A percentile compares a stretch with the other conserved stretches of the same genome.
Conservation (phyloP, 768 basidiomycete genomes). For the Russula brevipes region DNA sequence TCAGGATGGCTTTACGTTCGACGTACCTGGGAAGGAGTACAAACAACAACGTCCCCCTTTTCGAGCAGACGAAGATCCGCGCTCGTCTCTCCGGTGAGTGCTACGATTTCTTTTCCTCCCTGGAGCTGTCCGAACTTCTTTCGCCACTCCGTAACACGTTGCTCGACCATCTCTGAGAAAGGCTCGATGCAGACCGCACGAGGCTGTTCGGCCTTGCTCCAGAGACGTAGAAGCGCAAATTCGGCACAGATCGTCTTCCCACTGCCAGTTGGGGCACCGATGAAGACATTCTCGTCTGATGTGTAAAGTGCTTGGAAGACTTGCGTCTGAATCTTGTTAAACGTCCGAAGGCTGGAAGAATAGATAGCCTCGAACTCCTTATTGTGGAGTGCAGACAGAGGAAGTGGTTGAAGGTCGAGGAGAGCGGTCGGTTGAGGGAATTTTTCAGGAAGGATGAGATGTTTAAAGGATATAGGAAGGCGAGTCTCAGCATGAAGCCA, state of each 20-base stretch:
- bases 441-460: conserved; percentile 94
- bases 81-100: conserved; percentile 89
- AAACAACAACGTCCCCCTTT: conserved; percentile 89
- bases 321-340: conserved; percentile 99
- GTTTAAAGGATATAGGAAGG: conserved; percentile 94
- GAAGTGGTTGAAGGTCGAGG: conserved; percentile 87
- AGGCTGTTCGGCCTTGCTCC: conserved; percentile 79
- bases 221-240: conserved; percentile 89
- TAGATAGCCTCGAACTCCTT: conserved; percentile 88
- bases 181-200: conserved; percentile 95
- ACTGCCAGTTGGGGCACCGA: conserved; percentile 94
- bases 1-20: not conserved
- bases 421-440: conserved; percentile 91
- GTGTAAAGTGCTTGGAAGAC: conserved; percentile 98
- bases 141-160: conserved; percentile 83
- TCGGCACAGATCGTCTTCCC: conserved; percentile 98
- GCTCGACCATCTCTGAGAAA: conserved; percentile 96
- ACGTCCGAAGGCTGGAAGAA: conserved; percentile 68
- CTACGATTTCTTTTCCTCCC: conserved; percentile 90
- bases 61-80: conserved; percentile 86
- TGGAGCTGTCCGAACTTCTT: conserved; percentile 77
- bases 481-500: conserved; percentile 96
- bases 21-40: conserved; percentile 84
- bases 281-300: conserved; percentile 92
- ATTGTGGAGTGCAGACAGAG: conserved; percentile 89